Percentiles rank a stretch among this genome's conserved stretches.
Evolutionary conservation across 2,329 filamentous ascomycete genomes (phyloP).

Genomic region (Fusarium odoratissimum): DNA sequence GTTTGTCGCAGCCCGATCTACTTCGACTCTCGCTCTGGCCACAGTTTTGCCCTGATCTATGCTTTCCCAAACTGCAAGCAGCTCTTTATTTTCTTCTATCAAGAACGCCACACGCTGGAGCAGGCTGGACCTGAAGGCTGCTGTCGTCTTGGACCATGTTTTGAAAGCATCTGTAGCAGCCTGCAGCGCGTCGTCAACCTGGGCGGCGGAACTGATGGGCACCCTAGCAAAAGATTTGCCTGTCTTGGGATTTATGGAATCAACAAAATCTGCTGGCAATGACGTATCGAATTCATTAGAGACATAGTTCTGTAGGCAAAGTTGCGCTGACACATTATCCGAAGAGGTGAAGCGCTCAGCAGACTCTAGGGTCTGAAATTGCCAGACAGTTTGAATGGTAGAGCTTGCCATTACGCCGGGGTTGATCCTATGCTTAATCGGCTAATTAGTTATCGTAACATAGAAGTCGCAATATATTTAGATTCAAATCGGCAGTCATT

Average conservation of each 20-base stretch:
- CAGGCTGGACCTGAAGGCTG: background rate
- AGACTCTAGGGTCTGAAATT: background rate
- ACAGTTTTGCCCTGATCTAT: background rate
- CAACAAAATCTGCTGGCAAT: fast-evolving
- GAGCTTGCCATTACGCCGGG: too few species aligned
- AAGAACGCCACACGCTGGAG: background rate
- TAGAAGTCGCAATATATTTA: too few species aligned
- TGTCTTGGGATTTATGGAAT: background rate
- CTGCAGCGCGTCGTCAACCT: background rate
- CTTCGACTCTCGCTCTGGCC: background rate
- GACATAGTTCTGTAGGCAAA: background rate
- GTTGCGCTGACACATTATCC: background rate
- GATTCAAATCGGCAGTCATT: too few species aligned
- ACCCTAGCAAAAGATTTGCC: background rate
- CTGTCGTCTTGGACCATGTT: background rate
- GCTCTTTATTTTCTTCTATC: background rate
- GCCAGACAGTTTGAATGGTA: background rate
- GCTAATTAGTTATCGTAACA: too few species aligned
- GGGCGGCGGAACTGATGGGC: background rate
- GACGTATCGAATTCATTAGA: background rate
- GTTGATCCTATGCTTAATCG: too few species aligned
- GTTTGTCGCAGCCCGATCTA: background rate
- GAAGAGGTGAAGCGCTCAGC: background rate
- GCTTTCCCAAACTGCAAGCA: background rate
- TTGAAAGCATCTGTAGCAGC: background rate